Conservation (phyloP, 192 early-diverging fungal genomes). For the Gorgonomyces haynaldii region DNA sequence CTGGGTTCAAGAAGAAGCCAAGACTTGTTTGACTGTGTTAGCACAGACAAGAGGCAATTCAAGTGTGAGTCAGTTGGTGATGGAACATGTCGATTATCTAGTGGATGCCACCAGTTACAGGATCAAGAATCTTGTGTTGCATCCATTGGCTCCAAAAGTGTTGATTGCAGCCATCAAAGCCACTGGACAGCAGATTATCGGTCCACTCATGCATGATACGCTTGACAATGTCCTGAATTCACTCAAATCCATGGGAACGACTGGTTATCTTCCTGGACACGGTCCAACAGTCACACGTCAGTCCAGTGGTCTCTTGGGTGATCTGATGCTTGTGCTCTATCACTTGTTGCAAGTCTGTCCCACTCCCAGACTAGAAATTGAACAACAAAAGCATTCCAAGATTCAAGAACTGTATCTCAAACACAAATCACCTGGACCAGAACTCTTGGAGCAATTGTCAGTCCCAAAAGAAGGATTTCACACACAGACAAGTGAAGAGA, state of each 20-base stretch:
- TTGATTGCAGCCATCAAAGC: slow-evolving; percentile 17
- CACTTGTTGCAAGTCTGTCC: not conserved
- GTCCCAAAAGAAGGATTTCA: not conserved
- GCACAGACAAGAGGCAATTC: not conserved
- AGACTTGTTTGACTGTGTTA: slow-evolving; percentile 1
- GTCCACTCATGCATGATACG: slow-evolving; percentile 18
- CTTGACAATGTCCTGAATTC: slow-evolving; percentile 28
- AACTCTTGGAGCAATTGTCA: not conserved
- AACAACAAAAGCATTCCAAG: not conserved
- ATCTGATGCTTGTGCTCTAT: not conserved
- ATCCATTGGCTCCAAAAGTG: slow-evolving; percentile 20
- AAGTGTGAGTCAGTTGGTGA: slow-evolving; percentile 9
- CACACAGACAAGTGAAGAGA: not conserved
- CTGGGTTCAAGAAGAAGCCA: slow-evolving; percentile 13
- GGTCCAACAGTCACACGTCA: not conserved
- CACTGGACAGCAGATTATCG: slow-evolving; percentile 12
- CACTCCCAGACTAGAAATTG: not conserved
- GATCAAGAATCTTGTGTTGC: slow-evolving; percentile 13
- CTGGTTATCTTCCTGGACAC: not conserved
- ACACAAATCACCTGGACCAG: not conserved
- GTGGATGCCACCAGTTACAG: slow-evolving; percentile 19
- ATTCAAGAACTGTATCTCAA: not conserved
- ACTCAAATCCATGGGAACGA: slow-evolving; percentile 15
- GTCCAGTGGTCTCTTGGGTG: not conserved
- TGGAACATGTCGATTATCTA: slow-evolving; percentile 27